phyloP scores from a whole-genome alignment of 495 filamentous ascomycete species.

The Evansstolkia leycettana region DNA sequence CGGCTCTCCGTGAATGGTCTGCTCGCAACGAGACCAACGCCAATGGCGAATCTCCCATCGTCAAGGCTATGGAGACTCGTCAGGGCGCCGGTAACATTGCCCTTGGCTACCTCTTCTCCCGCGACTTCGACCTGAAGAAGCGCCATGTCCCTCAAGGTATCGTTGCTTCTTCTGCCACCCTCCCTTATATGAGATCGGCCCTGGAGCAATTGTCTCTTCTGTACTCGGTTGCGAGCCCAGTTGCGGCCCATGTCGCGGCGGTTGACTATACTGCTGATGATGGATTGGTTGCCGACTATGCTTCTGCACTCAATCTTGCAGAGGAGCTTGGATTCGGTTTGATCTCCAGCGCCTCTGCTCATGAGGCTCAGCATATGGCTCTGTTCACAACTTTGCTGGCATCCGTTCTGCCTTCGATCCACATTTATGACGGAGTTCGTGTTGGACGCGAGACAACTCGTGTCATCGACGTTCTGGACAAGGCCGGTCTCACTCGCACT shows the following conservation, averaged over 20 bases:
- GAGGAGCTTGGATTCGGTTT: constrained; percentile 86
- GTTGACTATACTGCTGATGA: constrained; percentile 67
- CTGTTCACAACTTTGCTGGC: constrained; percentile 78
- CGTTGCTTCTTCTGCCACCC: constrained; percentile 68
- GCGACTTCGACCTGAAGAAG: constrained; percentile 86
- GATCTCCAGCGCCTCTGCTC: constrained; percentile 70
- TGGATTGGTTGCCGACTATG: constrained; percentile 80
- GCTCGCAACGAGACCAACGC: constrained; percentile 54
- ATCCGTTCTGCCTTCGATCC: constrained; percentile 67
- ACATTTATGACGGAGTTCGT: constrained; percentile 84
- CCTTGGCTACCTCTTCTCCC: constrained; percentile 92
- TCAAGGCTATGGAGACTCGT: constrained; percentile 74
- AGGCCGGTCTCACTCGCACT: constrained; percentile 51
- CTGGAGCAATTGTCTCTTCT: constrained; percentile 83
- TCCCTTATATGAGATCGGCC: constrained; percentile 68
- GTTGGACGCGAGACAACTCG: constrained; percentile 76
- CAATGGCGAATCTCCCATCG: constrained; percentile 64
- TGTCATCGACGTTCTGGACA: constrained; percentile 74
- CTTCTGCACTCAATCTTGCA: constrained; percentile 63
- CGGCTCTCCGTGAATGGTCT: constrained; percentile 67
- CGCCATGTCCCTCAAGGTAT: constrained; percentile 83
- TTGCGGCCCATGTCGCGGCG: constrained; percentile 89
- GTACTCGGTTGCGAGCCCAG: constrained; percentile 80
- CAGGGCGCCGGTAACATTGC: constrained; percentile 85
- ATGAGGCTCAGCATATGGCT: constrained; percentile 93